phyloP scores from a whole-genome alignment of 495 filamentous ascomycete genomes.

The Aspergillus incahuasiensis region DNA sequence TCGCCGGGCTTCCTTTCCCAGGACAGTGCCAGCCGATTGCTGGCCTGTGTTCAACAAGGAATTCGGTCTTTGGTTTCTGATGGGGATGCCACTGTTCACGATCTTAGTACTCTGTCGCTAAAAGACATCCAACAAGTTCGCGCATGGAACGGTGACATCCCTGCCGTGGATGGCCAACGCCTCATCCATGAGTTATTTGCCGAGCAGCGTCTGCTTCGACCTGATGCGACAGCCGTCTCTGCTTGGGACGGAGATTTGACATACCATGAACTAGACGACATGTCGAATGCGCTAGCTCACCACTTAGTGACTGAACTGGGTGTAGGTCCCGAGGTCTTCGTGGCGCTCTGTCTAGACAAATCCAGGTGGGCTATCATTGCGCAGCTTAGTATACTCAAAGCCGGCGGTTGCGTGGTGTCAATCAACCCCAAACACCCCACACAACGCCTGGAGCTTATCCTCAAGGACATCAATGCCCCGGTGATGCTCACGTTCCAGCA shows the following conservation, averaged over 20 bases:
- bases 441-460: conserved; percentile 5
- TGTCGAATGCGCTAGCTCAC: background rate
- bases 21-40: background rate
- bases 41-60: background rate
- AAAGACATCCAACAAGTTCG: conserved; percentile 3
- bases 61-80: background rate
- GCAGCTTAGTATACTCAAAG: conserved; percentile 6
- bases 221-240: background rate
- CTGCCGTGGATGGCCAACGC: background rate
- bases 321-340: conserved; percentile 8
- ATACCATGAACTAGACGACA: conserved; percentile 18
- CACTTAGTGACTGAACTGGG: background rate
- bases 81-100: background rate
- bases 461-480: conserved; percentile 1
- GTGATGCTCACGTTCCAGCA: conserved; percentile 5
- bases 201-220: background rate
- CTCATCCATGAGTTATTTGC: conserved; percentile 4
- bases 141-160: conserved; percentile 4
- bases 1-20: background rate
- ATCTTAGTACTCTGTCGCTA: background rate
- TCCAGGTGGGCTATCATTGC: conserved; percentile 9
- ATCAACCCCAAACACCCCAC: conserved; percentile 11
- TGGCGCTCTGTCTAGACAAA: conserved; percentile 9
- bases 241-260: conserved; percentile 31
- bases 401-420: conserved; percentile 2